A percentile compares a stretch with the other conserved stretches of the same genome.
Conservation (phyloP, 108 stramenopile genomes). For the Discostella pseudostelligera region DNA sequence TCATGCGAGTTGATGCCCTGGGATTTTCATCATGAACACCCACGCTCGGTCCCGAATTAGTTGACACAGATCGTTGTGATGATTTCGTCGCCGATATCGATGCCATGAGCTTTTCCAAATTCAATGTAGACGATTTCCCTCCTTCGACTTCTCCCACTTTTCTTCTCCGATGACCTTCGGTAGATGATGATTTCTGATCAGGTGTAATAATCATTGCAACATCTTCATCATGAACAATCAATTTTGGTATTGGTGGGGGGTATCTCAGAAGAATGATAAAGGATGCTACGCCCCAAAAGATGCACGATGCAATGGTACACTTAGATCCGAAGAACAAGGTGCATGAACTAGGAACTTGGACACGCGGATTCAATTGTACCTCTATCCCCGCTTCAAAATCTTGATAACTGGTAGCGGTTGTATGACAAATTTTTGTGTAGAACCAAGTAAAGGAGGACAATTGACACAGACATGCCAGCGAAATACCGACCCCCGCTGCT, state of each 20-base stretch:
- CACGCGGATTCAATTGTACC: not conserved
- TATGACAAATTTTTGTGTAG: constrained; percentile 35
- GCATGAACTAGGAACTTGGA: constrained; percentile 28
- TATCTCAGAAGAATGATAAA: constrained; percentile 24
- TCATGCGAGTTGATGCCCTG: not conserved
- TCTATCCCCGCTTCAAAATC: constrained; percentile 24
- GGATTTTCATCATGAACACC: not conserved
- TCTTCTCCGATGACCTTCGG: too few relatives aligned
- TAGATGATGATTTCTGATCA: too few relatives aligned
- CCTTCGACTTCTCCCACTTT: too few relatives aligned
- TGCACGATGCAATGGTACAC: constrained; percentile 33
- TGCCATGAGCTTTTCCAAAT: too few relatives aligned
- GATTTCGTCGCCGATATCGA: not conserved
- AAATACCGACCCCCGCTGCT: constrained; percentile 21
- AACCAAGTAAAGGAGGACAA: constrained; percentile 38
- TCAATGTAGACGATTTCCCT: too few relatives aligned
- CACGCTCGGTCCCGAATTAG: not conserved
- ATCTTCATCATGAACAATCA: constrained; percentile 32
- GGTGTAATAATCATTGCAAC: constrained; percentile 2
- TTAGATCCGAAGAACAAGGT: constrained; percentile 42
- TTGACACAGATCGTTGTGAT: not conserved
- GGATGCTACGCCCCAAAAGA: constrained; percentile 22
- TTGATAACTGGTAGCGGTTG: constrained; percentile 19
- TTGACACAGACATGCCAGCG: constrained; percentile 21
- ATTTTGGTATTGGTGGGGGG: constrained; percentile 35